These are phyloP conservation scores for Venturiaceae sp. DNA, from an alignment of 2,329 filamentous ascomycete genomes.

Conservation along the genomic window DNA sequence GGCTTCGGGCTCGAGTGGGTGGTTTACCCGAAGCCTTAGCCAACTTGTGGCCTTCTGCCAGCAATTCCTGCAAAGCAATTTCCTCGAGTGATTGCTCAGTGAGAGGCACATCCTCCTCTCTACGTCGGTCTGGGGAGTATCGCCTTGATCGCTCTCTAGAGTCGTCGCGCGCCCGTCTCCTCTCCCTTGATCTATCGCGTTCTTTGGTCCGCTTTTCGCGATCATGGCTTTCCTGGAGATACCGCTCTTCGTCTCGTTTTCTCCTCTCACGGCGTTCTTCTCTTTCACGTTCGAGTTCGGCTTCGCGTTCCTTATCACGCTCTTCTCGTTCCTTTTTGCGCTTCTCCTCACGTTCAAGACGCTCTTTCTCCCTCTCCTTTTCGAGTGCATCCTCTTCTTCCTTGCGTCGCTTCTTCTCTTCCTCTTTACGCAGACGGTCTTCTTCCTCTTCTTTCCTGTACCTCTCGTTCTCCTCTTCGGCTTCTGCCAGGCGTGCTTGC, in stretches of 20 bases:
- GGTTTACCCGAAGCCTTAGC: constrained; percentile 31
- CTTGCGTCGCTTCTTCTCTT: constrained; percentile 42
- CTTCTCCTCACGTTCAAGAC: constrained; percentile 19
- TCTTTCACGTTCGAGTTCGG: constrained; percentile 36
- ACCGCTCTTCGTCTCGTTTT: constrained; percentile 39
- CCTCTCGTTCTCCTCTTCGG: constrained; percentile 49
- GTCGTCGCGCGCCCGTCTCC: constrained; percentile 12
- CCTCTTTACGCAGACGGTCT: constrained; percentile 37
- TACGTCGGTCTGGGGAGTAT: constrained; percentile 2
- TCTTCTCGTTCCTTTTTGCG: constrained; percentile 28
- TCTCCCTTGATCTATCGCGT: constrained; percentile 22
- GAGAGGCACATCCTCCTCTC: neutral
- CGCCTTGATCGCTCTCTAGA: constrained; percentile 2
- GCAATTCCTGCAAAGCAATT: constrained; percentile 41
- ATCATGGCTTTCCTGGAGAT: constrained; percentile 25
- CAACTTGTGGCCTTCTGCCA: constrained; percentile 45
- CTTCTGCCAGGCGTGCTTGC: constrained; percentile 50
- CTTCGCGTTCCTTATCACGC: constrained; percentile 33
- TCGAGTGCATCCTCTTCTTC: constrained; percentile 44
- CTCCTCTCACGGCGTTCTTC: constrained; percentile 32
- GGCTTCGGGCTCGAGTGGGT: constrained; percentile 29
- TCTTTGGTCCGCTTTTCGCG: constrained; percentile 19
- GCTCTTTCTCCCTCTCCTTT: constrained; percentile 32
- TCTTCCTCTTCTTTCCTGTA: constrained; percentile 45
- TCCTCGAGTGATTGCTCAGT: constrained; percentile 45